Conservation (phyloP, 768 basidiomycete genomes). For the Lentinula edodes region DNA sequence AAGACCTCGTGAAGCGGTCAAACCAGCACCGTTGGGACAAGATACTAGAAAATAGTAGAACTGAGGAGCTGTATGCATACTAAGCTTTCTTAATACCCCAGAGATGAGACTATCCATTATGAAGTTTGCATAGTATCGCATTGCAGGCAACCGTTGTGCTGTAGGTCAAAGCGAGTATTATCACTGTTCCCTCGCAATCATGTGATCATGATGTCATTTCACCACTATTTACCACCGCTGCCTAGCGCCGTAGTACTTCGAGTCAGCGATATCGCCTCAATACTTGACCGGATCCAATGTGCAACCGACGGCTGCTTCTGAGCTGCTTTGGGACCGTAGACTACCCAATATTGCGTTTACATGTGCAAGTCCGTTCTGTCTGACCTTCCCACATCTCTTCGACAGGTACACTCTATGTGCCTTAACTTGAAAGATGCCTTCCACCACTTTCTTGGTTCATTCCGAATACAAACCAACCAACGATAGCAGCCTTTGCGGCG, state of each 20-base stretch:
- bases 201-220: too few species aligned
- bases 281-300: not conserved
- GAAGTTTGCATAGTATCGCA: too few species aligned
- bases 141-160: too few species aligned
- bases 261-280: not conserved
- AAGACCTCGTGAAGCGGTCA: not conserved
- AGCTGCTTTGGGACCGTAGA: not conserved
- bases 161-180: not conserved
- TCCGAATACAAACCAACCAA: not conserved
- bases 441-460: not conserved
- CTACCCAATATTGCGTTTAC: not conserved
- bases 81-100: too few species aligned
- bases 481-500: not conserved
- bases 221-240: too few species aligned
- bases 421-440: not conserved
- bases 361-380: not conserved
- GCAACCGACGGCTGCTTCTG: not conserved
- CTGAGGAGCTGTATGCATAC: too few species aligned
- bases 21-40: not conserved
- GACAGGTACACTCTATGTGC: not conserved
- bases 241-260: not conserved
- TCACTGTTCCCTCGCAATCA: not conserved
- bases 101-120: too few species aligned
- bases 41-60: too few species aligned
- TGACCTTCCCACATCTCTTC: not conserved